Evolutionary conservation across 352 stramenopile species (phyloP).

Genomic region (Globisporangium cederbergense): DNA sequence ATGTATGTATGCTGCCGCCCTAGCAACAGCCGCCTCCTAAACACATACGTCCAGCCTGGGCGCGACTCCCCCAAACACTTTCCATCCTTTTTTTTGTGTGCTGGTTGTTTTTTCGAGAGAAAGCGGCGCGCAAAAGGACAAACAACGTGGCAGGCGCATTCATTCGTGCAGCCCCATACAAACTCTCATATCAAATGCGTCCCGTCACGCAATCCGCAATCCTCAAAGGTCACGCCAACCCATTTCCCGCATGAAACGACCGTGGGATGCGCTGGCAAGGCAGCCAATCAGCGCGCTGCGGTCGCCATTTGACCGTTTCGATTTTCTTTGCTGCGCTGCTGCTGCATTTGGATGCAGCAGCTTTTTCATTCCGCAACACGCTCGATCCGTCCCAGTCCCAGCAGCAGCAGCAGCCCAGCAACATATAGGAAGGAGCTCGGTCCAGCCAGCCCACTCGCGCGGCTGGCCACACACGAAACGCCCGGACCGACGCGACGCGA

Average conservation of each 20-base stretch:
- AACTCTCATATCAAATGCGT: conserved; percentile 2
- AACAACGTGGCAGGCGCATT: too few relatives aligned
- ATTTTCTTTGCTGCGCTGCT: conserved; percentile 13
- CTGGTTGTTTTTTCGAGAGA: too few relatives aligned
- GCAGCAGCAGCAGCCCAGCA: too few relatives aligned
- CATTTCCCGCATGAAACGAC: conserved; percentile 11
- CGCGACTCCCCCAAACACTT: too few relatives aligned
- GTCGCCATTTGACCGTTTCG: conserved; percentile 16
- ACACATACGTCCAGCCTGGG: too few relatives aligned
- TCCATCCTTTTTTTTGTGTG: too few relatives aligned
- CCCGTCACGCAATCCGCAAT: neutral
- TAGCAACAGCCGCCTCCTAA: too few relatives aligned
- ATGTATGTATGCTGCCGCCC: too few relatives aligned
- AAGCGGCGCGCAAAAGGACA: neutral
- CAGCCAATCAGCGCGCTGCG: conserved; percentile 13
- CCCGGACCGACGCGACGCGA: neutral
- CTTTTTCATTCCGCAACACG: neutral
- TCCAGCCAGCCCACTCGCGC: neutral
- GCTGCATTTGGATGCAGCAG: neutral
- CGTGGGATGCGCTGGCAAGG: neutral
- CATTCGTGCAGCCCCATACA: neutral
- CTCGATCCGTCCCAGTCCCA: too few relatives aligned
- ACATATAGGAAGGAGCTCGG: too few relatives aligned
- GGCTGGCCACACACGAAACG: neutral
- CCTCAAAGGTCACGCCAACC: neutral